Conservation (phyloP, 2,329 filamentous ascomycete species). For the Thermomyces lanuginosus region DNA sequence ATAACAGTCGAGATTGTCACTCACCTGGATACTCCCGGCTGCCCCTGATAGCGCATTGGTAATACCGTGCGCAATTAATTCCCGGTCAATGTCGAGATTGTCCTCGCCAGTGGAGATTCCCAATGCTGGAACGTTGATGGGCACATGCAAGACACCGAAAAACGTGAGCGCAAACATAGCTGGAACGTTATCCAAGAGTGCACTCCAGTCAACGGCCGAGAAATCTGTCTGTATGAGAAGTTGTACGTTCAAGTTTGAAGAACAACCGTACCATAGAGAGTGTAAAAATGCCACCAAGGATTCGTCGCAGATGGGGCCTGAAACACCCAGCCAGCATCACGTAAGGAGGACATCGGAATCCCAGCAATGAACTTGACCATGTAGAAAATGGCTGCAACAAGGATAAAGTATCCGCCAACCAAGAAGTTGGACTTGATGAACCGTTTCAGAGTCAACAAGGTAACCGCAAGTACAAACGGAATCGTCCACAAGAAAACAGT, state of each 20-base stretch:
- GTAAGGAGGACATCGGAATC: constrained; percentile 50
- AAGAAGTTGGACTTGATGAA: constrained; percentile 70
- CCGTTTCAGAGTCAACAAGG: constrained; percentile 60
- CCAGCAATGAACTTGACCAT: constrained; percentile 35
- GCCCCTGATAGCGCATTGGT: constrained; percentile 84
- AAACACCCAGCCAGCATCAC: constrained; percentile 77
- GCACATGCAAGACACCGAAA: constrained; percentile 91
- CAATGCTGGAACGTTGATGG: constrained; percentile 90
- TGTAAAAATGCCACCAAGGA: constrained; percentile 97
- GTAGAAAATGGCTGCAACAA: constrained; percentile 48
- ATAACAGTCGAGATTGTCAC: not conserved
- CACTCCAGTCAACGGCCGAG: constrained; percentile 63
- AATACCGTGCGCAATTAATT: constrained; percentile 80
- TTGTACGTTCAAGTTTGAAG: not conserved
- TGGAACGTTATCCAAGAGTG: constrained; percentile 67
- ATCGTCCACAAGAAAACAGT: constrained; percentile 71
- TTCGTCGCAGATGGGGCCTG: constrained; percentile 66
- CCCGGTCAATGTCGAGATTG: constrained; percentile 75
- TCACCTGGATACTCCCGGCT: constrained; percentile 62
- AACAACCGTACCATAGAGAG: constrained; percentile 61
- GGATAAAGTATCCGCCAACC: constrained; percentile 71
- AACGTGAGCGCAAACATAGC: constrained; percentile 96
- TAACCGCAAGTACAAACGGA: constrained; percentile 58
- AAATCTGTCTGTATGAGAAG: constrained; percentile 42
- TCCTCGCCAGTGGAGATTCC: constrained; percentile 85